phyloP scores from a whole-genome alignment of 306 rosid genomes.

The Clitoria ternatea region DNA sequence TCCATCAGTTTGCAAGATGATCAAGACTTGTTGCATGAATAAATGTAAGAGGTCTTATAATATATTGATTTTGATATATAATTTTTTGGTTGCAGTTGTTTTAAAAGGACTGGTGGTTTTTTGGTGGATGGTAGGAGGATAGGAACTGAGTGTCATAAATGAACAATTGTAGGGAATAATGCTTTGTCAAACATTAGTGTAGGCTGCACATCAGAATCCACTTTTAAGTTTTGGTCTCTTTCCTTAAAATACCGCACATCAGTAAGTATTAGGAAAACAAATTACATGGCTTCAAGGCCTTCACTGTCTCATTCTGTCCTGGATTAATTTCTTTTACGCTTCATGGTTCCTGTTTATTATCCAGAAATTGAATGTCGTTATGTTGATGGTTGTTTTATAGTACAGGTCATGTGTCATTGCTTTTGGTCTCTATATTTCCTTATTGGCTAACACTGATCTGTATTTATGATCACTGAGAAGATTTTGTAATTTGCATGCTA shows the following conservation, averaged over 20 bases:
- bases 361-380: neutral
- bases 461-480: too few species aligned
- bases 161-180: neutral
- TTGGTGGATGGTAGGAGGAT: neutral
- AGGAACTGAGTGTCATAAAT: neutral
- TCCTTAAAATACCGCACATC: neutral
- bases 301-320: neutral
- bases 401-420: too few species aligned
- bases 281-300: neutral
- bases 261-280: neutral
- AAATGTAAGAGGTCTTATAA: slow-evolving; percentile 44
- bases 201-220: neutral
- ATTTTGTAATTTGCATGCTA: too few species aligned
- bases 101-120: neutral
- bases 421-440: too few species aligned
- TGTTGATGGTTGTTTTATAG: slow-evolving; percentile 23
- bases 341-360: slow-evolving; percentile 12
- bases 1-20: slow-evolving; percentile 88
- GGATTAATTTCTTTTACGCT: neutral
- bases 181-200: slow-evolving; percentile 3
- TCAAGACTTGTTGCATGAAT: slow-evolving; percentile 62
- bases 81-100: neutral
- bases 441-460: too few species aligned
- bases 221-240: neutral
- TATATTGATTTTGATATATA: neutral